Evolutionary conservation across 2,329 filamentous ascomycete genomes (phyloP), one percentile per base, ranked within the genome.

Genomic region (Fusarium sp.): DNA sequence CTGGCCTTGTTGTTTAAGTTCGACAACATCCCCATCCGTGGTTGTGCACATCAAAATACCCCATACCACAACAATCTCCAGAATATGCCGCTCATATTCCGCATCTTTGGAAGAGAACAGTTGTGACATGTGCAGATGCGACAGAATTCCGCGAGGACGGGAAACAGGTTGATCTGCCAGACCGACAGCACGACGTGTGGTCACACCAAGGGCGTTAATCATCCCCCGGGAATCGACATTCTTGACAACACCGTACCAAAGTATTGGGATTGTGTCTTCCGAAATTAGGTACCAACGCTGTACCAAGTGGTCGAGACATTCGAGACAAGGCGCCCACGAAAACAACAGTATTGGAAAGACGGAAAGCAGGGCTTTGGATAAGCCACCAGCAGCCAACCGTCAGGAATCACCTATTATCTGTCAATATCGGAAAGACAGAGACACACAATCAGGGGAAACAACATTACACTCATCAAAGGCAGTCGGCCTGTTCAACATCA

Each of bases 1-100:
- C 57, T 54, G 37, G 34, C 47, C 52, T 60, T 54, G 61, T 69
- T 65, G 68, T 69, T 71, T 72, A 71, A 71, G 68, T 71, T 69
- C 60, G 57, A 56, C 57, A 57, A 69, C 65, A 63, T 69, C 65
- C 68, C 68, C 68, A 34, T 62, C 60, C 34, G 28, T 36, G 57
- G 51, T 13, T 30, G 15, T 37, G 15, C 34, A 23, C 44, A 44
- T 52, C 18, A 36, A 68, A 46, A 37, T 47, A 44, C 56, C 39
- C 40, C 47, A 56, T 65, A 48, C 39, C 56, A 65, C 53, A 47
- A 58, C 55, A 48, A 23, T 47, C 8, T 37, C 40, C 40, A 41
- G 52, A 43, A 62, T 44, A 57, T 62, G 40, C 57, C 44, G 27
- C 52, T 51, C 39, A 31, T 36, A 63, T 59, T 47, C 34, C 47